phyloP scores from a whole-genome alignment of 306 rosid species.

The Cicer arietinum region DNA sequence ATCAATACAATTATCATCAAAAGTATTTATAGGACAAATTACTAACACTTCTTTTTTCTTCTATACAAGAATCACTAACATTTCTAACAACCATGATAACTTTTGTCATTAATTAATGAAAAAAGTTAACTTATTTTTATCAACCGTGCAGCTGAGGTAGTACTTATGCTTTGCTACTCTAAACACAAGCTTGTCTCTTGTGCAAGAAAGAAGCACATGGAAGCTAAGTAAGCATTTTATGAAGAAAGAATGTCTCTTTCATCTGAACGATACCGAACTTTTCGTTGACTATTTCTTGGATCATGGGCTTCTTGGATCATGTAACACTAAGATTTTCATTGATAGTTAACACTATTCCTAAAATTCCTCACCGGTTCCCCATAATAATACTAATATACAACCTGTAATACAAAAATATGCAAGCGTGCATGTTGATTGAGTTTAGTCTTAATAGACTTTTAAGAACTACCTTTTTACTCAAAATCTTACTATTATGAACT shows the following conservation, averaged over 20 bases:
- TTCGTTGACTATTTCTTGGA: constrained; percentile 72
- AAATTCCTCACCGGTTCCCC: not conserved
- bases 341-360: not conserved
- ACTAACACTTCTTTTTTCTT: no score
- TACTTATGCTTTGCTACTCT: not conserved
- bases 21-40: no score
- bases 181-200: constrained; percentile 19
- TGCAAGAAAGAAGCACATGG: constrained; percentile 47
- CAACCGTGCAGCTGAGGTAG: not conserved
- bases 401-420: constrained; percentile 10
- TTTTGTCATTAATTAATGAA: no score
- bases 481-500: not conserved
- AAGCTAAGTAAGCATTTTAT: constrained; percentile 42
- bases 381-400: not conserved
- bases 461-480: not conserved
- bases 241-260: constrained; percentile 64
- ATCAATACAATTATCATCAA: no score
- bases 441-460: not conserved
- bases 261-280: constrained; percentile 26
- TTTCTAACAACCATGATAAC: no score
- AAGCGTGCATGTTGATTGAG: constrained; percentile 2
- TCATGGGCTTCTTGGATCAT: constrained; percentile 86
- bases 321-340: constrained; percentile 42
- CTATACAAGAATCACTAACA: no score
- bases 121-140: not conserved